Evolutionary conservation across 129 eudicot species (phyloP).

Genomic region (Artemisia tridentata): DNA sequence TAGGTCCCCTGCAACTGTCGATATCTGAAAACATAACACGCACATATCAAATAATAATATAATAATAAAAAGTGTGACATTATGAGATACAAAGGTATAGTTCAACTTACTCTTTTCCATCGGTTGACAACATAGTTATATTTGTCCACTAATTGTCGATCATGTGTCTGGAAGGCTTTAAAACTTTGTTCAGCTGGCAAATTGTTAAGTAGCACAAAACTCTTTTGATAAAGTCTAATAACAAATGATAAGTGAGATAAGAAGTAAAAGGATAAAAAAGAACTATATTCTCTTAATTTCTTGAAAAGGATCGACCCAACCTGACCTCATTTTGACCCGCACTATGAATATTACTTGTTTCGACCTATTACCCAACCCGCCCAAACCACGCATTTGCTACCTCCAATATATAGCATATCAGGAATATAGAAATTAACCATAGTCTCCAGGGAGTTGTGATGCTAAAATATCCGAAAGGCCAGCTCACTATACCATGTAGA

Average conservation of each 20-base stretch:
- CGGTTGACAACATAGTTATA: constrained; percentile 80
- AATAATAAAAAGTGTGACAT: neutral
- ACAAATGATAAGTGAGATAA: too few species aligned
- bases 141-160: constrained; percentile 80
- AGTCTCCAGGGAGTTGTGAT: neutral
- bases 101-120: constrained; percentile 84
- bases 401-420: too few species aligned
- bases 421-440: too few species aligned
- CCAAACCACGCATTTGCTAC: too few species aligned
- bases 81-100: neutral
- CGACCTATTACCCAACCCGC: too few species aligned
- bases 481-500: too few species aligned
- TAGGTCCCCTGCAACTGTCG: constrained; percentile 79
- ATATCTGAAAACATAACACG: constrained; percentile 45
- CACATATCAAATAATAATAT: neutral
- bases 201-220: constrained; percentile 46
- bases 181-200: constrained; percentile 76
- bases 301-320: too few species aligned
- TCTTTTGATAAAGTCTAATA: too few species aligned
- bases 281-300: too few species aligned
- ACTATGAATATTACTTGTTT: too few species aligned
- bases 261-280: too few species aligned
- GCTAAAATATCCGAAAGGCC: neutral
- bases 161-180: constrained; percentile 72
- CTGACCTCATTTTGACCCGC: too few species aligned